Conservation (phyloP, 805 yeast genomes). For the Candida germanica region DNA sequence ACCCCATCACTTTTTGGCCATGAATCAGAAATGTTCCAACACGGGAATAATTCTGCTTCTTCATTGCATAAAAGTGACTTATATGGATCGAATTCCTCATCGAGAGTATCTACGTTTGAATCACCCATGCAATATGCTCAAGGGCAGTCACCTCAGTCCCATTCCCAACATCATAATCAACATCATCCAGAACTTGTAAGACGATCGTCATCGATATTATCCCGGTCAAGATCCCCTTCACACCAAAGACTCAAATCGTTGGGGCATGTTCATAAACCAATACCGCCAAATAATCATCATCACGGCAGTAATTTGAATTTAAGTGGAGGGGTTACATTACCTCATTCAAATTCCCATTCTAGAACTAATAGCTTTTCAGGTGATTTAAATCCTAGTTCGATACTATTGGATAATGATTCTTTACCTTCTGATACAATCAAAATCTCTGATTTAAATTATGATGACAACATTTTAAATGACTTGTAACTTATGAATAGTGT, state of each 20-base stretch:
- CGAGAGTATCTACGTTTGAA: not conserved
- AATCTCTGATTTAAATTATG: slow-evolving; percentile 9
- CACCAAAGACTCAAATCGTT: slow-evolving; percentile 16
- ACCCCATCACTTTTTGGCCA: slow-evolving; percentile 12
- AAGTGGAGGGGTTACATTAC: not conserved
- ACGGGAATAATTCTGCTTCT: slow-evolving; percentile 12
- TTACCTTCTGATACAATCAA: slow-evolving; percentile 10
- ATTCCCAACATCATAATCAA: not conserved
- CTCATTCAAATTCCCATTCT: slow-evolving; percentile 2
- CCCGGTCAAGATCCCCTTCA: slow-evolving; percentile 14
- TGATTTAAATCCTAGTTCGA: slow-evolving; percentile 7
- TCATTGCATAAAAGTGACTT: slow-evolving; percentile 22
- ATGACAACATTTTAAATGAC: slow-evolving; percentile 4
- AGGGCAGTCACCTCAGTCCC: slow-evolving; percentile 7
- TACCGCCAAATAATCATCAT: slow-evolving; percentile 6
- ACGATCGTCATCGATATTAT: slow-evolving; percentile 4
- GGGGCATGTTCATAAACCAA: slow-evolving; percentile 21
- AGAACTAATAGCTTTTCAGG: slow-evolving; percentile 1
- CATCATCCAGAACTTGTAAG: slow-evolving; percentile 3
- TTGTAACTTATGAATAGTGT: not conserved
- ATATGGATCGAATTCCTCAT: slow-evolving; percentile 6
- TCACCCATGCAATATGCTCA: not conserved
- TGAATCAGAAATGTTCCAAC: slow-evolving; percentile 7
- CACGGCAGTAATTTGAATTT: slow-evolving; percentile 1
- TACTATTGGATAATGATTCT: slow-evolving; percentile 8